Evolutionary conservation across 2,329 filamentous ascomycete genomes (phyloP), one percentile per base, ranked within the genome.

Genomic region (Talaromyces sp.): DNA sequence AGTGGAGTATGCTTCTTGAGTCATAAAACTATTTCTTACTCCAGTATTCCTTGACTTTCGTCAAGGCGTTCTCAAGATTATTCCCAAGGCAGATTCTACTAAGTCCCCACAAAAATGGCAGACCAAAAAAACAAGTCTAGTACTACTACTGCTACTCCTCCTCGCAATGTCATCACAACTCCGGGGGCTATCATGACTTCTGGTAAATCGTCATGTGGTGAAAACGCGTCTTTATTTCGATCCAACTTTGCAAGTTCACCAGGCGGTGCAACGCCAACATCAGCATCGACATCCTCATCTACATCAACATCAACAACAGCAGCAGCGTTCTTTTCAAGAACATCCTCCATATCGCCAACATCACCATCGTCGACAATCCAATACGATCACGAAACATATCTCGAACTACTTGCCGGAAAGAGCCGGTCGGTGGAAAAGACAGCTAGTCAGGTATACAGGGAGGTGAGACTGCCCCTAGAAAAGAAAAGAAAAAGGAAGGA

Each of bases 351-450:
- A 5, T 53, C 50, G 27, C 30, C 55, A 5, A 57, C 34, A 16
- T 31, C 51, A 10, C 56, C 55, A 1, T 36, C 53, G 34, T 61
- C 59, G 18, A 34, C 70, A 7, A 66, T 73, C 60, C 69, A 68
- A 57, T 72, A 73, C 57, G 71, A 73, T 44, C 70, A 73, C 40
- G 71, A 73, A 57, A 66, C 67, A 16, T 73, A 72, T 50, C 68
- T 73, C 14, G 69, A 72, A 55, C 62, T 73, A 34, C 67, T 67
- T 28, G 65, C 66, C 9, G 70, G 69, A 3, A 42, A 54, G 5
- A 64, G 63, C 31, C 62, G 63, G 4, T 33, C 58, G 5, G 57
- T 47, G 34, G 65, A 66, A 56, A 68, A 72, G 65, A 73, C 71
- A 9, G 67, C 68, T n/a, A 72, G 68, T 56, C 71, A 73, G 59